Conservation (phyloP, 2,329 filamentous ascomycete species). For the Cladosporium sp. region DNA sequence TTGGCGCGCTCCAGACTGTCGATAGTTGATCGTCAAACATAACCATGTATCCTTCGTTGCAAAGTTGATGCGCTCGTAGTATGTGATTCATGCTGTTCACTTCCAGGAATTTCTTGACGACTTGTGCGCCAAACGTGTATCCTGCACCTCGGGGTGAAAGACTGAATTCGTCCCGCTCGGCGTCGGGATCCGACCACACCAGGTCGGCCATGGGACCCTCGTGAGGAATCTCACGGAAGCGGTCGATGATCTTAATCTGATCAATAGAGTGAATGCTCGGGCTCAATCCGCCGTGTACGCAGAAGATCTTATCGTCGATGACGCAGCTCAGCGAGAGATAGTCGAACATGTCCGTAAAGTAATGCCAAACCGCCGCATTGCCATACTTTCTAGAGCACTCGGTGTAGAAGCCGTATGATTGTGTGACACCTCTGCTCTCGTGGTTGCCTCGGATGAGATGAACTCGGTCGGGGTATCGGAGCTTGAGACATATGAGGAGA, state of each 20-base stretch:
- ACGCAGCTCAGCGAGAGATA: slow-evolving; percentile 95
- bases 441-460: slow-evolving; percentile 97
- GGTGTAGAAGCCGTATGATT: slow-evolving; percentile 98
- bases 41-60: slow-evolving; percentile 96
- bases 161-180: slow-evolving; percentile 96
- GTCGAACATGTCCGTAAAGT: slow-evolving; percentile 99
- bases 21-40: slow-evolving; percentile 92
- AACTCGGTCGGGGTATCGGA: slow-evolving; percentile 93
- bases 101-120: slow-evolving; percentile 96
- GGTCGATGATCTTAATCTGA: slow-evolving; percentile 99
- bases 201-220: slow-evolving; percentile 99
- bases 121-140: slow-evolving; percentile 96
- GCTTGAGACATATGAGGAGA: slow-evolving; percentile 91
- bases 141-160: slow-evolving; percentile 90
- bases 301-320: slow-evolving; percentile 98
- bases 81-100: slow-evolving; percentile 99
- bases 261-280: slow-evolving; percentile 92
- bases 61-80: slow-evolving; percentile 94
- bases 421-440: slow-evolving; percentile 94
- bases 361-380: slow-evolving; percentile 98
- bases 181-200: slow-evolving; percentile 97
- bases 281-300: slow-evolving; percentile 80
- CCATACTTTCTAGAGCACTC: slow-evolving; percentile 98
- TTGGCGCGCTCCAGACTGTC: slow-evolving; percentile 97
- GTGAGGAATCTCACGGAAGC: slow-evolving; percentile 96